Evolutionary conservation across 768 basidiomycete species (phyloP).

Genomic region (Terana coerulea): DNA sequence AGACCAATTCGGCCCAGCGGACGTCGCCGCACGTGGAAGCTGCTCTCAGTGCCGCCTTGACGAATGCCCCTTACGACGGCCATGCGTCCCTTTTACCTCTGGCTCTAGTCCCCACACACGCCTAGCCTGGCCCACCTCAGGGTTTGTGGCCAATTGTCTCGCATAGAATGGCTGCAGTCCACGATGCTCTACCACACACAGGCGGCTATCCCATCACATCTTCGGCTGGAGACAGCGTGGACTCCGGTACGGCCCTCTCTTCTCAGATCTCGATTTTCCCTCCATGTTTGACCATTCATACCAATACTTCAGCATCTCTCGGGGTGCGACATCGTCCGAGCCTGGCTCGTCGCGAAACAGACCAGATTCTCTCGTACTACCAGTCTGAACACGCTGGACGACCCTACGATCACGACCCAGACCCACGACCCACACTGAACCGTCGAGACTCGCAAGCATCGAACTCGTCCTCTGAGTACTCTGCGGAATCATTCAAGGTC

Average conservation of each 20-base stretch:
- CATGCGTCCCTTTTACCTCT: neutral
- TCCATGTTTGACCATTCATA: slow-evolving; percentile 2
- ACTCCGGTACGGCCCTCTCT: slow-evolving; percentile 8
- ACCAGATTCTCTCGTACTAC: slow-evolving; percentile 50
- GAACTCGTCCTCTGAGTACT: slow-evolving; percentile 48
- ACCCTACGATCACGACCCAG: slow-evolving; percentile 18
- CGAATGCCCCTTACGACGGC: neutral
- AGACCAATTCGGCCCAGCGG: neutral
- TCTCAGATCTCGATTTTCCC: slow-evolving; percentile 5
- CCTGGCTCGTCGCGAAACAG: slow-evolving; percentile 34
- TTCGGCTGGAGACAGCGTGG: slow-evolving; percentile 10
- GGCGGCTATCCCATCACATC: slow-evolving; percentile 13
- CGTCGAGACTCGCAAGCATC: slow-evolving; percentile 37
- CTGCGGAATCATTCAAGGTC: slow-evolving; percentile 9
- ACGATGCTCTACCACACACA: slow-evolving; percentile 4
- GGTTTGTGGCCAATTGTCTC: no score
- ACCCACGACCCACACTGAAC: slow-evolving; percentile 3
- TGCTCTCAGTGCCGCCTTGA: neutral
- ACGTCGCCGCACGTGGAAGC: neutral
- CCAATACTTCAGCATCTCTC: neutral
- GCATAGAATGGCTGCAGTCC: slow-evolving; percentile 12
- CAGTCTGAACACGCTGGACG: slow-evolving; percentile 47
- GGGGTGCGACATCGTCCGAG: slow-evolving; percentile 19
- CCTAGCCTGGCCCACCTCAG: no score
- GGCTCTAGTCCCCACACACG: neutral